phyloP scores from a whole-genome alignment of 2,329 filamentous ascomycete species.

The Colletotrichum orbiculare region DNA sequence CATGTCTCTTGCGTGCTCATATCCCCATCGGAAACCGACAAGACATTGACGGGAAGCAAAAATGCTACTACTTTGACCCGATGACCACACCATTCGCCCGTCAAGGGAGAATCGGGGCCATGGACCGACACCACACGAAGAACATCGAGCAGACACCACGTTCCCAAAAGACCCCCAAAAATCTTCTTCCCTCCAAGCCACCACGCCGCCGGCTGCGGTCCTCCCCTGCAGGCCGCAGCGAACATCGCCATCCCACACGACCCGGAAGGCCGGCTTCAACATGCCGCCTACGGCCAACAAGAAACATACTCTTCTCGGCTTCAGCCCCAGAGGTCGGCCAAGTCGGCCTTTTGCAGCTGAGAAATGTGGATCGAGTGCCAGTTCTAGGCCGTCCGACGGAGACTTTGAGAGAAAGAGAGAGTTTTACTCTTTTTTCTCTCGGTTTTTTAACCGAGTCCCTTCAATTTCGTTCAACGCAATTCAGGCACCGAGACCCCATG shows the following conservation, averaged over 20 bases:
- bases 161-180: slow-evolving; percentile 1
- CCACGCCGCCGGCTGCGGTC: background rate
- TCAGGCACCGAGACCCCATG: too few relatives aligned
- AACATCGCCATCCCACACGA: slow-evolving; percentile 1
- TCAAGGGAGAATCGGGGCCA: too few relatives aligned
- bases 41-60: too few relatives aligned
- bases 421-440: too few relatives aligned
- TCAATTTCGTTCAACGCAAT: too few relatives aligned
- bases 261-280: slow-evolving; percentile 28
- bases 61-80: too few relatives aligned
- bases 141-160: slow-evolving; percentile 1
- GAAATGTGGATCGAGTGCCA: slow-evolving; percentile 17
- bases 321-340: background rate
- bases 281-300: slow-evolving; percentile 10
- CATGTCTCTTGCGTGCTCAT: too few relatives aligned
- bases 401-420: too few relatives aligned
- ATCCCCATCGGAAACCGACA: too few relatives aligned
- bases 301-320: background rate
- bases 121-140: background rate
- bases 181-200: background rate
- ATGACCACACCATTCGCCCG: too few relatives aligned
- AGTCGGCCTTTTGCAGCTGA: background rate
- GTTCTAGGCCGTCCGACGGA: slow-evolving; percentile 6
- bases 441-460: too few relatives aligned
- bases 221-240: slow-evolving; percentile 27